Evolutionary conservation across 192 early-diverging fungal genomes (phyloP).

Genomic region (Coemansia sp.): DNA sequence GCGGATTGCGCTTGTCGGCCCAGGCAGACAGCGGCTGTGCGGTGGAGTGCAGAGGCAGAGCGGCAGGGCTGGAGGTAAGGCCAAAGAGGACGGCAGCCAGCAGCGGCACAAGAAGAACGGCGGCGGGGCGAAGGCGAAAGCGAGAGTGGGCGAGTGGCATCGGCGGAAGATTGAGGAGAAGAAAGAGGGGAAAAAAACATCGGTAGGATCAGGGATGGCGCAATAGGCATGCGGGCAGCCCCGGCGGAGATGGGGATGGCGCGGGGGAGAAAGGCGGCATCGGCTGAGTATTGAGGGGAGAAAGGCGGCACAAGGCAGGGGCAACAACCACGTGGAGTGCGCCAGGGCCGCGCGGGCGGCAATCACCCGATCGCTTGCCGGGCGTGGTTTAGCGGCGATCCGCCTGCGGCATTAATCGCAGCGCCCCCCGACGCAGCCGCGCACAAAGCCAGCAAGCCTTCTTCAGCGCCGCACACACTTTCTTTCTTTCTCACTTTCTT

Average conservation of each 20-base stretch:
- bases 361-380: constrained; percentile 15
- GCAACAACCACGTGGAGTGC: constrained; percentile 3
- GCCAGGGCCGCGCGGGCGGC: not conserved
- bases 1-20: constrained; percentile 68
- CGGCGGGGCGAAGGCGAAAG: constrained; percentile 15
- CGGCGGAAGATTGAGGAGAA: not conserved
- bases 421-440: not conserved
- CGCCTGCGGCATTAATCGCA: constrained; percentile 4
- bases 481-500: not conserved
- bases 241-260: too few species aligned
- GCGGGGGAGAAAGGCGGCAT: not conserved
- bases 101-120: constrained; percentile 29
- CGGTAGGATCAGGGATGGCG: not conserved
- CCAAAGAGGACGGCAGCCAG: constrained; percentile 32
- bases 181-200: not conserved
- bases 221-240: too few species aligned
- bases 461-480: not conserved
- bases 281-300: not conserved
- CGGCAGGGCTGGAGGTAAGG: constrained; percentile 9
- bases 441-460: not conserved
- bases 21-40: constrained; percentile 37
- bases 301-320: not conserved
- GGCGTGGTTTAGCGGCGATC: not conserved
- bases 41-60: not conserved
- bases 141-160: not conserved